Percentiles rank a stretch among this genome's conserved stretches.
Conservation (phyloP, 306 rosid species). For the Spatholobus suberectus region DNA sequence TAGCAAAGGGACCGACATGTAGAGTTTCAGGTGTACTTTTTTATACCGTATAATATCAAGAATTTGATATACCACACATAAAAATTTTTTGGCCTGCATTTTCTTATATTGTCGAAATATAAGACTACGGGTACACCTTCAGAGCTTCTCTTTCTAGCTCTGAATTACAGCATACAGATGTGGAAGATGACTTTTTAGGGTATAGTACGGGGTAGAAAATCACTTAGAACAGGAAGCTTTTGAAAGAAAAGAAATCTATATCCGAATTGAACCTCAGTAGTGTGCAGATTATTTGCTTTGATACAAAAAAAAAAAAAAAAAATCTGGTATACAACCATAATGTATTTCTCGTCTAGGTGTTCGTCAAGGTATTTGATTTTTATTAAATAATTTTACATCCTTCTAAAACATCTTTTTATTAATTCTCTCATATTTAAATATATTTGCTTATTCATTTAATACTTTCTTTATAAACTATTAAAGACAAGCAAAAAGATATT, state of each 20-base stretch:
- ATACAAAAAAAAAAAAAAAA: too few relatives aligned
- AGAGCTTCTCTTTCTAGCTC: conserved; percentile 19
- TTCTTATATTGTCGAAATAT: not conserved
- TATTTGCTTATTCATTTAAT: not conserved
- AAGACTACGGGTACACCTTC: not conserved
- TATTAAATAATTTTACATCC: not conserved
- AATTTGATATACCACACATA: not conserved
- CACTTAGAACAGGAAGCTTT: conserved; percentile 24
- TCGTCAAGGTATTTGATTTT: not conserved
- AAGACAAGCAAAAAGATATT: not conserved
- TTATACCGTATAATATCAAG: not conserved
- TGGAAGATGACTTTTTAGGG: conserved; percentile 37
- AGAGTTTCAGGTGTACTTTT: conserved; percentile 29
- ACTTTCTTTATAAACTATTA: not conserved
- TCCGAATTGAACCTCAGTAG: not conserved
- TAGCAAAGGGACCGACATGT: conserved; percentile 13
- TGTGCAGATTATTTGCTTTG: conserved; percentile 1
- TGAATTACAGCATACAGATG: not conserved
- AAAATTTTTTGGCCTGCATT: not conserved
- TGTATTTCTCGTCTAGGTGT: conserved; percentile 2
- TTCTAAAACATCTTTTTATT: not conserved
- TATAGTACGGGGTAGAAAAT: conserved; percentile 28
- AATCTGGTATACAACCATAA: not conserved
- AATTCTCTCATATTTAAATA: not conserved
- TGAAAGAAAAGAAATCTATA: not conserved